Percentiles rank a stretch among this genome's conserved stretches.
Evolutionary conservation across 805 yeast genomes (phyloP).

Genomic region (Aciculoconidium aculeatum): DNA sequence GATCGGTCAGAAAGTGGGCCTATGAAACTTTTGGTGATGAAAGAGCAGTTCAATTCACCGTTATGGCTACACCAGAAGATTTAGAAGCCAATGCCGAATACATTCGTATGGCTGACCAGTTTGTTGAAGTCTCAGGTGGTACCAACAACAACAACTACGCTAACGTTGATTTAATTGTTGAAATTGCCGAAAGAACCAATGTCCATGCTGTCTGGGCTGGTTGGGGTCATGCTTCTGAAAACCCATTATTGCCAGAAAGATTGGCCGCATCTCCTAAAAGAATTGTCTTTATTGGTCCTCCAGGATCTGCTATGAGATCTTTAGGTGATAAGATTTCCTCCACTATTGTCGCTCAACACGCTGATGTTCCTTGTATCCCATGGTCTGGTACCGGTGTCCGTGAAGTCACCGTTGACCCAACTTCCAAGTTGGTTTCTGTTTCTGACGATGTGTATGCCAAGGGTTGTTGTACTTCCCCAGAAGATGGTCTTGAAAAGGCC

Average conservation of each 20-base stretch:
- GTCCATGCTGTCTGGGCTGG: slow-evolving; percentile 99
- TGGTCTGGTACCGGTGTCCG: slow-evolving; percentile 99
- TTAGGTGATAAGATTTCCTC: slow-evolving; percentile 97
- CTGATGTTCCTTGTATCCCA: slow-evolving; percentile 96
- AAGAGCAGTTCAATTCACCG: slow-evolving; percentile 87
- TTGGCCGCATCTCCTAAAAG: slow-evolving; percentile 89
- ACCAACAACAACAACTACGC: slow-evolving; percentile 98
- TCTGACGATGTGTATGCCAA: slow-evolving; percentile 73
- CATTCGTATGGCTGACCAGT: slow-evolving; percentile 98
- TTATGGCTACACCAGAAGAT: slow-evolving; percentile 99
- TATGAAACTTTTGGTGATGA: slow-evolving; percentile 98
- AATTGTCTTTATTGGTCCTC: slow-evolving; percentile 96
- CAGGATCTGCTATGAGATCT: slow-evolving; percentile 99
- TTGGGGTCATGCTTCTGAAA: slow-evolving; percentile 99
- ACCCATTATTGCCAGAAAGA: slow-evolving; percentile 89
- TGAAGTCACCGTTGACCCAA: slow-evolving; percentile 62
- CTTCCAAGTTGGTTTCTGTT: slow-evolving; percentile 81
- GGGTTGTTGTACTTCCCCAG: slow-evolving; percentile 85
- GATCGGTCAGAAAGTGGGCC: slow-evolving; percentile 98
- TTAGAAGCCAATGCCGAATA: slow-evolving; percentile 94
- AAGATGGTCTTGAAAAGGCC: slow-evolving; percentile 85
- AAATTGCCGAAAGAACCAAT: slow-evolving; percentile 91
- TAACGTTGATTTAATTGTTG: slow-evolving; percentile 94
- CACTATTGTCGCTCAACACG: slow-evolving; percentile 98
- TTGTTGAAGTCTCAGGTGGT: slow-evolving; percentile 98